These are phyloP conservation scores for Hymenoscyphus linearis DNA, from an alignment of 2,329 filamentous ascomycete species.

Conservation along the genomic window DNA sequence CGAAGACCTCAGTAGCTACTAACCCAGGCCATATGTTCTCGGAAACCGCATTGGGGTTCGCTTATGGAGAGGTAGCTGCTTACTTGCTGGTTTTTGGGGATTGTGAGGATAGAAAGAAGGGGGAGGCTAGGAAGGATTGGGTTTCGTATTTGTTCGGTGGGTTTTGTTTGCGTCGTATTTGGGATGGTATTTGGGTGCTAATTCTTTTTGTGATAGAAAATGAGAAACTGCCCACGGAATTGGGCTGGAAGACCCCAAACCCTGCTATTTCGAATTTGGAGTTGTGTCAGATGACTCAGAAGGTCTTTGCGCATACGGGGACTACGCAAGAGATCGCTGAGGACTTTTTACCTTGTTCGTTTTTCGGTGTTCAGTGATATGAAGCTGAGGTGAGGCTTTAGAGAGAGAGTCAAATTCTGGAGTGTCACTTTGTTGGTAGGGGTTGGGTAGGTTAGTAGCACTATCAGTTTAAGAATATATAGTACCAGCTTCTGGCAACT, in stretches of 20 bases:
- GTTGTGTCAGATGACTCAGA: not conserved
- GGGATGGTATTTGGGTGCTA: not conserved
- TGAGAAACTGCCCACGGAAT: not conserved
- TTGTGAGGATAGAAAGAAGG: not conserved
- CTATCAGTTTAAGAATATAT: too few species aligned
- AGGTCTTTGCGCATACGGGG: not conserved
- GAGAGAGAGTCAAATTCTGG: too few species aligned
- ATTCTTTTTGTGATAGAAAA: not conserved
- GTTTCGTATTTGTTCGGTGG: not conserved
- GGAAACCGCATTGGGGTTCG: not conserved
- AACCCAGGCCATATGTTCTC: not conserved
- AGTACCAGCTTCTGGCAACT: too few species aligned
- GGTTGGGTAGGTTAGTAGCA: too few species aligned
- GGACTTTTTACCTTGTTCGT: not conserved
- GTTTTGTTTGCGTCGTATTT: not conserved
- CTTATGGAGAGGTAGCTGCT: not conserved
- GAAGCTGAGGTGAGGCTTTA: too few species aligned
- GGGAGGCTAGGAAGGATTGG: not conserved
- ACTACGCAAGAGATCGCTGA: not conserved
- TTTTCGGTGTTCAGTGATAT: not conserved
- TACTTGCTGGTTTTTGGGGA: not conserved
- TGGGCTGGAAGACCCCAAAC: not conserved
- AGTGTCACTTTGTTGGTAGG: too few species aligned
- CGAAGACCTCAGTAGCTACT: not conserved
- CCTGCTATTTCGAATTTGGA: not conserved